phyloP scores from a whole-genome alignment of 257 asterid genomes.

The Solanum chiquidenum region DNA sequence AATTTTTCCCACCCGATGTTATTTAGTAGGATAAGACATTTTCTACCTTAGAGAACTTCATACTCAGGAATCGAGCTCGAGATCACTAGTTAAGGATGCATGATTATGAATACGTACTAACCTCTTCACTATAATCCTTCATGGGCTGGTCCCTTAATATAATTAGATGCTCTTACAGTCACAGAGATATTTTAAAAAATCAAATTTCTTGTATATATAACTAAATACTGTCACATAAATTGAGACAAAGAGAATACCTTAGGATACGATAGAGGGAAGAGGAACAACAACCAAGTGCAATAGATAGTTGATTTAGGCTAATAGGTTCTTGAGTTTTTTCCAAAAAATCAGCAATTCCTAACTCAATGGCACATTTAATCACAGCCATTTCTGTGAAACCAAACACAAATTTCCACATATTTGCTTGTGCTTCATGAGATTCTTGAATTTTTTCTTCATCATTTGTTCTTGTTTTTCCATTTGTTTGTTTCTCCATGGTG shows the following conservation, averaged over 20 bases:
- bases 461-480: background rate
- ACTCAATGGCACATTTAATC: slow-evolving; percentile 61
- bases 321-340: slow-evolving; percentile 33
- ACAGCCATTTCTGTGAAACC: slow-evolving; percentile 59
- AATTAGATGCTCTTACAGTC: background rate
- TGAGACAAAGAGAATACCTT: background rate
- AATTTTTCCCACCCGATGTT: background rate
- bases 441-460: background rate
- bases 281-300: slow-evolving; percentile 35
- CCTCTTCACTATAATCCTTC: background rate
- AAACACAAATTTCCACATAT: slow-evolving; percentile 44
- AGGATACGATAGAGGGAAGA: slow-evolving; percentile 44
- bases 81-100: background rate
- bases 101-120: background rate
- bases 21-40: background rate
- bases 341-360: slow-evolving; percentile 48
- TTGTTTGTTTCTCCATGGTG: background rate
- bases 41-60: background rate
- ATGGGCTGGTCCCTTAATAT: background rate
- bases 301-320: slow-evolving; percentile 33
- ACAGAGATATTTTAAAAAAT: background rate
- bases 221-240: background rate
- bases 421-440: slow-evolving; percentile 22
- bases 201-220: too few relatives aligned
- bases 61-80: rapidly evolving